Base-by-base conservation (phyloP, 345 rosid genomes). In the Salix arbutifolia region DNA sequence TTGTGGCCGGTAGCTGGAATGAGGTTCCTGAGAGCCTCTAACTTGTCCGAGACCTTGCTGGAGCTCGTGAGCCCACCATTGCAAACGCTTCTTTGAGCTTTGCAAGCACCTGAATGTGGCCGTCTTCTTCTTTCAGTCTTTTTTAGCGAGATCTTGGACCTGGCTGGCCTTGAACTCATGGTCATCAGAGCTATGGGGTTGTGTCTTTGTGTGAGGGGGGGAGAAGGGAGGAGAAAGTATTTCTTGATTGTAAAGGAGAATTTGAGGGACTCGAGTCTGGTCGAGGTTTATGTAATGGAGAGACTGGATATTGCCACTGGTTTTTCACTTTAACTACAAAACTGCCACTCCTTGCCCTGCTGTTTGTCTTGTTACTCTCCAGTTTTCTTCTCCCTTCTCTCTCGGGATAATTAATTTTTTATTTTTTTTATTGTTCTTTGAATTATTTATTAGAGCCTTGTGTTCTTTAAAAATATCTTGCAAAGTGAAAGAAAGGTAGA, bases 1-100 rank as follows among this genome's bases (percentile, higher is more conserved):
- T 12, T 50, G 38, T 35, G 58, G 30, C 37, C 16, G 44, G 66
- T n/a, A 25, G 81, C 69, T 4, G 93, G 95, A 74, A 92, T 87
- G 46, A 94, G 93, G 72, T 74, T 90, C 90, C 84, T 90, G 30
- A 94, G 92, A 12, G 91, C 90, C 82, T 78, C 78, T 21, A 94
- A 87, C 90, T 92, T 94, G 82, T 87, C 88, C 10, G 91, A 79
- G 33, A 94, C 86, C 77, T 73, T 85, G 74, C 72, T 19, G 71
- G 74, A 74, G n/a, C 30, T 37, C 64, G n/a, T 75, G 38, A 16
- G 9, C 21, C 42, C 46, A n/a, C 56, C 66, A 10, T 11, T 71
- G 72, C 26, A 40, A 69, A 71, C 17, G 69, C 70, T 73, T 33
- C 67, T 69, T 56, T 67, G 38, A 28, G 69, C 62, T 65, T 25